Evolutionary conservation across 2,329 filamentous ascomycete species (phyloP).

Genomic region (Penicillium carneum): DNA sequence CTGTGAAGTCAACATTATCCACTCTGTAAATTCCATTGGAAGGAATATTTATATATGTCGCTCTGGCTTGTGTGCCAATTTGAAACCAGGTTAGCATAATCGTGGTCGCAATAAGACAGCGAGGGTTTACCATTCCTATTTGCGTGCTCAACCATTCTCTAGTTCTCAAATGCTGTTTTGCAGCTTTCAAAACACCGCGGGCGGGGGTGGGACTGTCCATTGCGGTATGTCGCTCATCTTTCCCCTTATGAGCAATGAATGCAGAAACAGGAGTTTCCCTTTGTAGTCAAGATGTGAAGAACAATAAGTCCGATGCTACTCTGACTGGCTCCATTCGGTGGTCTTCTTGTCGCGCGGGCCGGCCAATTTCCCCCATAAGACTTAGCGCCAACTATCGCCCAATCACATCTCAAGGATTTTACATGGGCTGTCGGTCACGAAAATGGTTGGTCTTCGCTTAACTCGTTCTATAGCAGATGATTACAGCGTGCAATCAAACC

Average conservation of each 20-base stretch:
- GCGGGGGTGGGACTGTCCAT: not conserved
- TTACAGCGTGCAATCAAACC: not conserved
- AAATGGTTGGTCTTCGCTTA: conserved; percentile 6
- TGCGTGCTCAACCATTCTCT: not conserved
- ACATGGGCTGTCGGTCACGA: not conserved
- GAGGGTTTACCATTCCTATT: too few relatives aligned
- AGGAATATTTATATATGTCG: not conserved
- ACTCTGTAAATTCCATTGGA: too few relatives aligned
- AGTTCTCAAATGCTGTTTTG: not conserved
- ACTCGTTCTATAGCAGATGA: too few relatives aligned
- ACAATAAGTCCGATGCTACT: not conserved
- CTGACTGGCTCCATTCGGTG: not conserved
- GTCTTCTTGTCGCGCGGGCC: not conserved
- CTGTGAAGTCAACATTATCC: not conserved
- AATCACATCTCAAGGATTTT: not conserved
- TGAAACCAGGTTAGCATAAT: too few relatives aligned
- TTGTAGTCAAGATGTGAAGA: not conserved
- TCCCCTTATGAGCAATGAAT: not conserved
- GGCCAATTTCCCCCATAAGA: conserved; percentile 6
- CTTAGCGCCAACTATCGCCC: not conserved
- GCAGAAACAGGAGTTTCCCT: not conserved
- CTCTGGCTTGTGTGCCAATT: too few relatives aligned
- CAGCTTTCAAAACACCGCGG: not conserved
- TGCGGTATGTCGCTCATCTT: not conserved
- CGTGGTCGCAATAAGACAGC: too few relatives aligned